Evolutionary conservation across 2,329 filamentous ascomycete species (phyloP), one percentile per base, ranked within the genome.

Genomic region (Aspergillus puulaauensis): DNA sequence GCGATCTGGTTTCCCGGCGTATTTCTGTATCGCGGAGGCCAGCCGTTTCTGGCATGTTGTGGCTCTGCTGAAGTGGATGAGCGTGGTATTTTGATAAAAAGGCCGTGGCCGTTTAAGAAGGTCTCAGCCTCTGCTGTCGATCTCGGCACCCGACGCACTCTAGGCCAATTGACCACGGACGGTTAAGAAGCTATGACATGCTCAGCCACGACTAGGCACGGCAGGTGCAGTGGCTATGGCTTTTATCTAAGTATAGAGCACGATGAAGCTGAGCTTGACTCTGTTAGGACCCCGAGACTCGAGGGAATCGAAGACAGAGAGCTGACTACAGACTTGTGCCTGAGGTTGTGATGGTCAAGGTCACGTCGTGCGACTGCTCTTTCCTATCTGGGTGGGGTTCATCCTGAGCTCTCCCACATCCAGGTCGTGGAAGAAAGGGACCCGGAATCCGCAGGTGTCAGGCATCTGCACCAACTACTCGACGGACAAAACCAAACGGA

Each of bases 241-340:
- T 43, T 31, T 23, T 48, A 27, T 51, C 52, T 47, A 54, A 54
- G 43, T 47, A 41, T 40, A 54, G 52, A 50, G 21, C 43, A 44
- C 19, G 46, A 17, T 33, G 46, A 7, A 43, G 40, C 40, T 43
- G 17, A 11, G 27, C 27, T 31, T 31, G 27, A 31, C 27, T 31
- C 27, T 31, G 27, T 31, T 37, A 2, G 35, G 6, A n/a, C 12
- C 15, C 6, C 35, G 35, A 37, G 15, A 37, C 12, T 37, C 35
- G 12, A 37, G 35, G 15, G 35, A 15, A 37, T 37, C 15, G 5
- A 7, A 15, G 35, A n/a, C 15, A 15, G 8, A 12, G 12, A 37
- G 12, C 15, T 14, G 5, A n/a, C 35, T 37, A 37, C 35, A 37
- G 35, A 2, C 15, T 37, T 37, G 35, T n/a, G 35, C 35, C 35